Evolutionary conservation across 805 yeast species (phyloP).

Genomic region (Blastobotrys americana): DNA sequence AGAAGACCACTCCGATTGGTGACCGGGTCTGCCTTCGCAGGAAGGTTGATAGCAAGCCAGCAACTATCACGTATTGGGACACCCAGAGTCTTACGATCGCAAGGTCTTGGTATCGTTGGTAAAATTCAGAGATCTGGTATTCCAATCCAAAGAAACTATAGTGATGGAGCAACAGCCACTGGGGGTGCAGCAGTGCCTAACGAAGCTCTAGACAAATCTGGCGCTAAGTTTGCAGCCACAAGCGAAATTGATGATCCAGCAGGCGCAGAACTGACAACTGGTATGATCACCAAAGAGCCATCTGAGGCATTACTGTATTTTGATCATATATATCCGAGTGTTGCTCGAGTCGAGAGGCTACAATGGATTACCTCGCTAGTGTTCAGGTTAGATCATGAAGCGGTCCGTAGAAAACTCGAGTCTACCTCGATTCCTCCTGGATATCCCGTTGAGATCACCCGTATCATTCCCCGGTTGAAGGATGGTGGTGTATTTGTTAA

Average conservation of each 20-base stretch:
- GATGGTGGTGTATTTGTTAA: constrained; percentile 95
- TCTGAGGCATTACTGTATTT: constrained; percentile 40
- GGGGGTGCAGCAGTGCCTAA: too few species aligned
- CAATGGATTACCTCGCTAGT: constrained; percentile 5
- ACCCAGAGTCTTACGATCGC: too few species aligned
- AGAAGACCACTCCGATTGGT: too few species aligned
- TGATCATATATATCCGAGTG: constrained; percentile 44
- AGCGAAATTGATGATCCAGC: constrained; percentile 8
- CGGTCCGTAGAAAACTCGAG: constrained; percentile 13
- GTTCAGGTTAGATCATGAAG: constrained; percentile 4
- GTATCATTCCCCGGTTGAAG: constrained; percentile 60
- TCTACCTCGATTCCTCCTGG: constrained; percentile 22
- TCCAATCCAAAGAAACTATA: too few species aligned
- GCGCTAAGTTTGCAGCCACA: neutral
- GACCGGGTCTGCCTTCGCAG: too few species aligned
- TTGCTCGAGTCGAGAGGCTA: constrained; percentile 6
- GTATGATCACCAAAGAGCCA: constrained; percentile 20
- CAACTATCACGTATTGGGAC: too few species aligned
- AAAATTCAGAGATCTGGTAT: too few species aligned
- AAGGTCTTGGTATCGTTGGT: too few species aligned
- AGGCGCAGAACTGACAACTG: constrained; percentile 21
- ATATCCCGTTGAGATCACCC: constrained; percentile 39
- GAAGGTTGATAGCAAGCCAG: too few species aligned
- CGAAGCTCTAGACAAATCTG: neutral
- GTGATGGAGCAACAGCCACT: neutral